Percentiles rank a stretch among this genome's conserved stretches.
These are phyloP conservation scores for Boletus subcaerulescens DNA, from an alignment of 768 basidiomycete species.

Conservation along the genomic window DNA sequence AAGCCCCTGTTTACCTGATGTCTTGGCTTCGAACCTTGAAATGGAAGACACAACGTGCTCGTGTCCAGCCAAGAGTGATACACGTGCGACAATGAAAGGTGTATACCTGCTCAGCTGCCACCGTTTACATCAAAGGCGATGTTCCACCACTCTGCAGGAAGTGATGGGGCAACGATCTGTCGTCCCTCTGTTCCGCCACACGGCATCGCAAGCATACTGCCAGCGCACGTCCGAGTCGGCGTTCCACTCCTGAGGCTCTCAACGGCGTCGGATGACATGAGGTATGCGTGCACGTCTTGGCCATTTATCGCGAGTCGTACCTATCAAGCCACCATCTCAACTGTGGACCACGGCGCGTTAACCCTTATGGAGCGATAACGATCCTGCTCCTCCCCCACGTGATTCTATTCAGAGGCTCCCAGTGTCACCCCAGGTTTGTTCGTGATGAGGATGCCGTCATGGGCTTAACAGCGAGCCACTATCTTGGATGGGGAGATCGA, in stretches of 20 bases:
- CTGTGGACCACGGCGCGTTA: constrained; percentile 6
- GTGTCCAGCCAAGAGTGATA: neutral
- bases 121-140: constrained; percentile 1
- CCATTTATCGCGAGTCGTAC: neutral
- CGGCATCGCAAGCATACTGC: constrained; percentile 5
- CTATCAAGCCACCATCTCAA: constrained; percentile 21
- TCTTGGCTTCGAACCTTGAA: constrained; percentile 1
- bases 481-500: constrained; percentile 18
- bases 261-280: constrained; percentile 13
- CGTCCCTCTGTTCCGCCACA: constrained; percentile 11
- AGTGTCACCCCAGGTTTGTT: constrained; percentile 9
- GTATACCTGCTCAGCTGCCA: neutral
- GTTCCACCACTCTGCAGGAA: neutral
- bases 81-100: constrained; percentile 1
- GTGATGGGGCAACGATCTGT: neutral
- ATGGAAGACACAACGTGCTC: constrained; percentile 1
- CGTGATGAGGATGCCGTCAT: constrained; percentile 14
- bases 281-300: neutral
- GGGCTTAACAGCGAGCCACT: neutral
- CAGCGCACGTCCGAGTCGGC: constrained; percentile 3
- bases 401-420: neutral
- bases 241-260: constrained; percentile 13
- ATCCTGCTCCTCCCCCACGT: neutral
- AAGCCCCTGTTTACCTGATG: constrained; percentile 1
- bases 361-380: neutral